A percentile compares a stretch with the other conserved stretches of the same genome.
Evolutionary conservation across 345 rosid genomes (phyloP).

Genomic region (Dipteronia dyeriana): DNA sequence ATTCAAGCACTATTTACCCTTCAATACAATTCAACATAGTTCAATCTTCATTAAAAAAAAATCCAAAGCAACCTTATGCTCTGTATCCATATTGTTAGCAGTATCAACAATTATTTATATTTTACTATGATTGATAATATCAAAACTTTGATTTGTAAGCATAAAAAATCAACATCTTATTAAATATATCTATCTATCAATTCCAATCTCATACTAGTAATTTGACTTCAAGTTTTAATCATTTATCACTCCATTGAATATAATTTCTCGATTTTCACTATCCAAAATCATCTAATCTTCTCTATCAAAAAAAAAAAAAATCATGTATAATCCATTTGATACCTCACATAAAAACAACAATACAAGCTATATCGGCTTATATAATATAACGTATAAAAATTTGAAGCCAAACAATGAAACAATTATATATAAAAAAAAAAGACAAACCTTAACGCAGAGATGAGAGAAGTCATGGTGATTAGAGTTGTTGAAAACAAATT

Average conservation of each 20-base stretch:
- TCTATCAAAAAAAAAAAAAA: too few relatives aligned
- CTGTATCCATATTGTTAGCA: not conserved
- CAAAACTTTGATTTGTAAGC: too few relatives aligned
- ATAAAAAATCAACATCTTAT: not conserved
- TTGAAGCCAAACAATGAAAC: not conserved
- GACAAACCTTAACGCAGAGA: constrained; percentile 2
- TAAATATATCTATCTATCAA: not conserved
- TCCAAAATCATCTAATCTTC: not conserved
- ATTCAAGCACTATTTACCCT: too few relatives aligned
- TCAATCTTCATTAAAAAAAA: too few relatives aligned
- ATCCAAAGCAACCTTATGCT: not conserved
- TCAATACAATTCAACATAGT: too few relatives aligned
- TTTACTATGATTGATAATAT: not conserved
- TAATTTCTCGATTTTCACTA: too few relatives aligned
- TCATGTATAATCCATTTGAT: not conserved
- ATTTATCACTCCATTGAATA: too few relatives aligned
- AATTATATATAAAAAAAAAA: not conserved
- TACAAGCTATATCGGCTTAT: not conserved
- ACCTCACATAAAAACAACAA: not conserved
- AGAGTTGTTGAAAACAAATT: not conserved
- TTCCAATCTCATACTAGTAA: not conserved
- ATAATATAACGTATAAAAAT: not conserved
- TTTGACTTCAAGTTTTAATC: not conserved
- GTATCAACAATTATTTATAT: not conserved
- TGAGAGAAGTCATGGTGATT: constrained; percentile 35